Evolutionary conservation across 805 yeast genomes (phyloP), one percentile per base, ranked within the genome.

Genomic region (Pichia scutulata): DNA sequence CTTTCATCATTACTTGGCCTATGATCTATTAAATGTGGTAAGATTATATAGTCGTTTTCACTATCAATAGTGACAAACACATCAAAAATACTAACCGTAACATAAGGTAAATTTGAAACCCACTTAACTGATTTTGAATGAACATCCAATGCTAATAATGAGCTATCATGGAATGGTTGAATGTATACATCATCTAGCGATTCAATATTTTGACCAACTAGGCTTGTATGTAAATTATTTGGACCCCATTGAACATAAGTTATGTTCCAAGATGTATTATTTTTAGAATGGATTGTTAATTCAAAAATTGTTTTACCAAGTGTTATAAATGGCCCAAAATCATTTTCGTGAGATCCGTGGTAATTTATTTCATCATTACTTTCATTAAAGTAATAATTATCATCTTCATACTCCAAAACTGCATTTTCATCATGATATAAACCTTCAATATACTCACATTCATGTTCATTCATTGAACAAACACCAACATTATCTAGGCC

Each of bases 171-270:
- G 61, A 88, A 81, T 1, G 97, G 95, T 7, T 92, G 82, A 54
- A 92, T 80, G 56, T 85, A 86, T 3, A 89, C 69, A 36, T 82
- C 81, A 65, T 90, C 98, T 18, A 74, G 63, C 4, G 95, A 81
- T 22, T 73, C 71, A 44, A 69, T 69, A 53, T 78, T 76, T 55
- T 80, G 81, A 37, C 60, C 58, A 2, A 71, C 72, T 41, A 80
- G 64, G 51, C 71, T 75, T 14, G 63, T 70, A 64, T 92, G 96
- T 47, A 89, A 70, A 56, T 87, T 82, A 64, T 92, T 92, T 43
- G 96, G 95, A 10, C 93, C 95, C 97, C 97, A 93, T 37, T 84
- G 76, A 1, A 95, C 75, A 61, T 85, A 89, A 0, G 90, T 82
- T 18, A 93, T 86, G 60, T 89, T 86, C 93, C 97, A 90, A 2